Conservation (phyloP, 345 rosid genomes). For the Pugionium dolabratum region DNA sequence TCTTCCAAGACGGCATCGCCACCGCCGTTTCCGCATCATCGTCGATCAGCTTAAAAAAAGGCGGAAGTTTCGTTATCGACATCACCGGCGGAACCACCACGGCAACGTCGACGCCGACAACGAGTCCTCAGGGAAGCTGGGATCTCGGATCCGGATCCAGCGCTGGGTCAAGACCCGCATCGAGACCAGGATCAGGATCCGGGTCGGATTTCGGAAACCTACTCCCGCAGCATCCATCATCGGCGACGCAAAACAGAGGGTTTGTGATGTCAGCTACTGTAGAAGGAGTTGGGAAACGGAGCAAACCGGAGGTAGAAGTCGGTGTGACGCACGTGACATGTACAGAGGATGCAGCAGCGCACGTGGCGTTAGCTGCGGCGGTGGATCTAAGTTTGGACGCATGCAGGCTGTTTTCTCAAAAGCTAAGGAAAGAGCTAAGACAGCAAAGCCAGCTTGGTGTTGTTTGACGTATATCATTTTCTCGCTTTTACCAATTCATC, state of each 20-base stretch:
- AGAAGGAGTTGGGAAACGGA: constrained; percentile 52
- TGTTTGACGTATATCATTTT: constrained; percentile 51
- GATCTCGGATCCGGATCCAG: constrained; percentile 70
- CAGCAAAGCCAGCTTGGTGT: constrained; percentile 57
- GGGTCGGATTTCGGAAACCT: constrained; percentile 61
- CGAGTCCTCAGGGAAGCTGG: constrained; percentile 80
- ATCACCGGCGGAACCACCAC: constrained; percentile 49
- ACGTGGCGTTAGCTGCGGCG: constrained; percentile 91
- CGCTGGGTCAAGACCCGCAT: constrained; percentile 53
- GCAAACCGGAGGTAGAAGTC: constrained; percentile 77
- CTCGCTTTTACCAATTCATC: constrained; percentile 47
- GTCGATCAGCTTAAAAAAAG: constrained; percentile 55
- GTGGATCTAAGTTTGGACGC: constrained; percentile 97
- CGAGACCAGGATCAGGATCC: constrained; percentile 86
- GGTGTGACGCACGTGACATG: constrained; percentile 94
- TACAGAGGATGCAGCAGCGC: constrained; percentile 95
- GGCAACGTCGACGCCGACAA: constrained; percentile 56
- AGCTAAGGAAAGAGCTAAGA: constrained; percentile 83
- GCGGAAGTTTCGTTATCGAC: constrained; percentile 82
- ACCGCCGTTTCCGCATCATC: constrained; percentile 49
- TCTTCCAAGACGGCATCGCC: constrained; percentile 63
- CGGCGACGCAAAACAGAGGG: constrained; percentile 49
- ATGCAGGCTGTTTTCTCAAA: constrained; percentile 72
- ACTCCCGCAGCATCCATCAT: constrained; percentile 31
- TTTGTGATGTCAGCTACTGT: constrained; percentile 91